Base-by-base conservation (phyloP, 495 filamentous ascomycete genomes). In the Durotheca rogersii region DNA sequence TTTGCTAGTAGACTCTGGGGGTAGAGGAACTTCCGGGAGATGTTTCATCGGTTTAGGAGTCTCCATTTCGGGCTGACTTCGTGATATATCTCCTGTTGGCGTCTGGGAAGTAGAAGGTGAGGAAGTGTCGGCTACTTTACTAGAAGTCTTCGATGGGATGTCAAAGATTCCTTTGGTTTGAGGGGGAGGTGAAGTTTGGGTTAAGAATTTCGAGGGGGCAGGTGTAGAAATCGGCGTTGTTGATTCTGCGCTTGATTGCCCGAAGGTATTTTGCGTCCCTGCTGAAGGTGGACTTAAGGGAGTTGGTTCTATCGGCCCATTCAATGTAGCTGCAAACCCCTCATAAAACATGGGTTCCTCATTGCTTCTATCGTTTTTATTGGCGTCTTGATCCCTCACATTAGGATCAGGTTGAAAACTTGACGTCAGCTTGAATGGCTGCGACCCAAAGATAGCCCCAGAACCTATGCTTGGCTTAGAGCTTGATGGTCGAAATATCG, bases 331-430 rank as follows among this genome's bases (percentile, higher is more conserved):
- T 5, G 73, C 70, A 62, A 91, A 86, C 7, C 67, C 73, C 9
- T 71, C 61, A 10, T 76, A 81, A 54, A 89, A 86, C 45, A 81
- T 67, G 19, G 73, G 78, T 11, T 60, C 68, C 25, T 64, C 63
- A 6, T 54, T 54, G 38, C 62, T 48, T 10, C 69, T 70, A 14
- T 77, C 67, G 29, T 53, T 51, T 31, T 32, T 27, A 14, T 43
- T 42, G 20, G 80, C 78, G 7, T 81, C 74, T 14, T 85, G 82
- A 51, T 86, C 82, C 38, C 78, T 79, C 17, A 79, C 79, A 41
- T 76, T 71, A 6, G 77, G 77, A 61, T 95, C 91, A 20, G 75
- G 75, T 65, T 93, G 90, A 69, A 96, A 96, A 10, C 82, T 86
- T 33, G 85, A 87, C 2, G 80, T 84, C 15, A 96, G 75, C 17